Evolutionary conservation across 2,329 filamentous ascomycete genomes (phyloP).

Genomic region (Pseudocercospora cruenta): DNA sequence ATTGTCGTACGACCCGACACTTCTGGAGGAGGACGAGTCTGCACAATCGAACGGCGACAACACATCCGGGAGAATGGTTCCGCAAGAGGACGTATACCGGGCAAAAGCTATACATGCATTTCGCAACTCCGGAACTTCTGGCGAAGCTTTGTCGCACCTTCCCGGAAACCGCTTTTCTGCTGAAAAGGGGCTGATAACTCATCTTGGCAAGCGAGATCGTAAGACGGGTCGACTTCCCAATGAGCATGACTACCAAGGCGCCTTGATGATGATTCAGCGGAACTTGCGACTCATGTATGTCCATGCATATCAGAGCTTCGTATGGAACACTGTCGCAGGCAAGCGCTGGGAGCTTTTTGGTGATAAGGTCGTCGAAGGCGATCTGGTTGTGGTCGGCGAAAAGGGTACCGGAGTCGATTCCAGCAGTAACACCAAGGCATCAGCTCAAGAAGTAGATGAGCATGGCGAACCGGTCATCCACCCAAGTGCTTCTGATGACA

Average conservation of each 20-base stretch:
- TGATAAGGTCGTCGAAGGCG: conserved; percentile 74
- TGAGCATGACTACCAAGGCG: conserved; percentile 75
- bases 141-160: conserved; percentile 66
- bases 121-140: conserved; percentile 53
- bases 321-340: conserved; percentile 88
- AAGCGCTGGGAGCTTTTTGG: conserved; percentile 80
- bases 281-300: conserved; percentile 91
- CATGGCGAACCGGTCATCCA: conserved; percentile 69
- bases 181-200: conserved; percentile 76
- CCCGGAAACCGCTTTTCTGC: conserved; percentile 77
- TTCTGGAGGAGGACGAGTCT: conserved; percentile 60
- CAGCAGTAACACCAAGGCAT: conserved; percentile 38
- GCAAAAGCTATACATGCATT: conserved; percentile 79
- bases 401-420: conserved; percentile 52
- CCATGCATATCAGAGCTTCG: conserved; percentile 91
- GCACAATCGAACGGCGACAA: conserved; percentile 12
- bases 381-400: conserved; percentile 73
- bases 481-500: conserved; percentile 47
- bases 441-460: conserved; percentile 54
- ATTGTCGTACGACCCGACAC: conserved; percentile 69
- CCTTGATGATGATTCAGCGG: conserved; percentile 76
- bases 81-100: conserved; percentile 75
- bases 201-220: conserved; percentile 60
- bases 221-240: conserved; percentile 52
- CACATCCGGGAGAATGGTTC: conserved; percentile 49